Percentiles rank a stretch among this genome's conserved stretches.
Evolutionary conservation across 1,284 basidiomycete species (phyloP).

Genomic region (Cutaneotrichosporon spelunceum): DNA sequence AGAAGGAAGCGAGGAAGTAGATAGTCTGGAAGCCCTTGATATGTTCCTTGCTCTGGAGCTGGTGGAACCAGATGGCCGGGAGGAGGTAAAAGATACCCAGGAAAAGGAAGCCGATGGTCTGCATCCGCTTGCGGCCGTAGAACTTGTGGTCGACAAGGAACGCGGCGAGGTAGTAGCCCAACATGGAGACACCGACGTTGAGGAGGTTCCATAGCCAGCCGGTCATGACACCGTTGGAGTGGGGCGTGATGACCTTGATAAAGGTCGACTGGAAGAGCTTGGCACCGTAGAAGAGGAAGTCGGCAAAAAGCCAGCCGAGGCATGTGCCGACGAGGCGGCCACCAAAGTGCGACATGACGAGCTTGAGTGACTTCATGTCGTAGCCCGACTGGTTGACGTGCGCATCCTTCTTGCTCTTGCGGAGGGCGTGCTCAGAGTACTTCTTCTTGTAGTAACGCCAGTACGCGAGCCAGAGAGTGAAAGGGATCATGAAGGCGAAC

Average conservation of each 20-base stretch:
- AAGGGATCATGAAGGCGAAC: conserved; percentile 56
- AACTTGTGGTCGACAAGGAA: conserved; percentile 59
- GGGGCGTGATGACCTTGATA: conserved; percentile 55
- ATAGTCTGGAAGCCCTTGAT: conserved; percentile 55
- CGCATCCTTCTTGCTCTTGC: conserved; percentile 53
- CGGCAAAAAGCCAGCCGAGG: conserved; percentile 56
- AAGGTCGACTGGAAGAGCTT: conserved; percentile 53
- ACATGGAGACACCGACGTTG: conserved; percentile 54
- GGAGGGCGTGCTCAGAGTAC: conserved; percentile 49
- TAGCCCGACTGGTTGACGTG: conserved; percentile 56
- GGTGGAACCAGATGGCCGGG: conserved; percentile 47
- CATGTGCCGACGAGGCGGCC: conserved; percentile 56
- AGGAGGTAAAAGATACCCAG: conserved; percentile 54
- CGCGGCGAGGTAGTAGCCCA: conserved; percentile 58
- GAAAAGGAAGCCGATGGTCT: conserved; percentile 55
- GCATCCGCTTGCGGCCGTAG: conserved; percentile 54
- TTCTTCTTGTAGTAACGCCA: conserved; percentile 56
- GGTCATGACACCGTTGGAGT: conserved; percentile 47
- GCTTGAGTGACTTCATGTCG: conserved; percentile 55
- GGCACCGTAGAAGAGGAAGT: conserved; percentile 56
- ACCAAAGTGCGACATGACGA: conserved; percentile 55
- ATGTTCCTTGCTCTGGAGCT: conserved; percentile 45
- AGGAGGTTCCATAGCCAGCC: conserved; percentile 58
- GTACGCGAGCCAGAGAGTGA: conserved; percentile 58
- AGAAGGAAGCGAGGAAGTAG: conserved; percentile 57